Conservation (phyloP, 805 yeast species). For the Komagataella populi region DNA sequence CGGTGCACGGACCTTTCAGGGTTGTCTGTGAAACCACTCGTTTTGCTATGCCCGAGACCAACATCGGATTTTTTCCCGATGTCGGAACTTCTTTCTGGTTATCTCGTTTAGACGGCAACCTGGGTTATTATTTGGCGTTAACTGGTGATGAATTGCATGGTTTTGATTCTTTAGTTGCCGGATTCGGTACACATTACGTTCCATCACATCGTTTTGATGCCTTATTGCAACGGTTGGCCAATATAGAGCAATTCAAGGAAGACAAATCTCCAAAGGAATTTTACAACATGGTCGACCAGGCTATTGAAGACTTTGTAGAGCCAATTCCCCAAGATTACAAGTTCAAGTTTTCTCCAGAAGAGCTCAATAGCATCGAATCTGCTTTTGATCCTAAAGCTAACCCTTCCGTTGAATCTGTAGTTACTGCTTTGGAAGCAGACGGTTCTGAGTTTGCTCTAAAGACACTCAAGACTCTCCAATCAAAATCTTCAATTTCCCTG, state of each 20-base stretch:
- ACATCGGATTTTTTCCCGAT: conserved; percentile 92
- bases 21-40: conserved; percentile 84
- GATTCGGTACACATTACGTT: conserved; percentile 85
- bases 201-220: conserved; percentile 49
- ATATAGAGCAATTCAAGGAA: conserved; percentile 23
- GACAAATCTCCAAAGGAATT: conserved; percentile 21
- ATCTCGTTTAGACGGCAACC: conserved; percentile 66
- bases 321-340: conserved; percentile 50
- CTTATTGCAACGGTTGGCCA: conserved; percentile 52
- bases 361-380: conserved; percentile 51
- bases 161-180: conserved; percentile 67
- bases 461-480: conserved; percentile 39
- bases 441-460: conserved; percentile 54
- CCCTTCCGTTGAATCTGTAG: conserved; percentile 36
- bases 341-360: conserved; percentile 40
- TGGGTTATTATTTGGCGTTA: conserved; percentile 77
- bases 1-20: conserved; percentile 86
- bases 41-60: conserved; percentile 97
- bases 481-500: conserved; percentile 70
- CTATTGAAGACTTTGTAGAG: conserved; percentile 69
- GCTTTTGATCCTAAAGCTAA: conserved; percentile 39
- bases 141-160: conserved; percentile 77
- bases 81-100: conserved; percentile 89
- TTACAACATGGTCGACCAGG: conserved; percentile 47
- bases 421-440: conserved; percentile 35